These are phyloP conservation scores for Myxozyma monticola DNA, from an alignment of 805 yeast species.

Conservation along the genomic window DNA sequence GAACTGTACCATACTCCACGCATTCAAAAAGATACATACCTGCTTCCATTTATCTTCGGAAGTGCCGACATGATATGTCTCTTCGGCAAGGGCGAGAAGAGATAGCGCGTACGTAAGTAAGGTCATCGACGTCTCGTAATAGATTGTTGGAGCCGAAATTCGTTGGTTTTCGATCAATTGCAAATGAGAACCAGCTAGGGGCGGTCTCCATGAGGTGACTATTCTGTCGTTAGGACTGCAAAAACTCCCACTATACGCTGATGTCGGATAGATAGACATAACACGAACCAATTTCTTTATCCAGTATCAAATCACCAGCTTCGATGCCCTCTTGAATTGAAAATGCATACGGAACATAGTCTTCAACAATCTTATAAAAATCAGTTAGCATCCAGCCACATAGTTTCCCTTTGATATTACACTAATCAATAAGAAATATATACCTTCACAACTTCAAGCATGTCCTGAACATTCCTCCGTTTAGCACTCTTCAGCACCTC, in stretches of 20 bases:
- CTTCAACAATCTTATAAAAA: slow-evolving; percentile 31
- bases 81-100: slow-evolving; percentile 23
- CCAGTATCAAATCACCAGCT: slow-evolving; percentile 23
- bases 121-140: slow-evolving; percentile 26
- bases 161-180: slow-evolving; percentile 20
- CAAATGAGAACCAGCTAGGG: slow-evolving; percentile 21
- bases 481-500: slow-evolving; percentile 37
- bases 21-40: slow-evolving; percentile 3
- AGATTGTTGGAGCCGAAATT: slow-evolving; percentile 21
- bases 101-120: slow-evolving; percentile 25
- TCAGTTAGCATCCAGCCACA: not conserved
- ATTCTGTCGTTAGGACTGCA: not conserved
- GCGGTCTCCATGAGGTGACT: slow-evolving; percentile 36
- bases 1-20: not conserved
- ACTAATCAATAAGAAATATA: not conserved
- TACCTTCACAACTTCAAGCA: slow-evolving; percentile 33
- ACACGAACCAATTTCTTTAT: slow-evolving; percentile 25
- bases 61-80: slow-evolving; percentile 8
- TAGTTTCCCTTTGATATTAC: not conserved
- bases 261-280: not conserved
- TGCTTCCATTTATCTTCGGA: slow-evolving; percentile 29
- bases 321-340: slow-evolving; percentile 31
- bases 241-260: not conserved
- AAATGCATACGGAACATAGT: slow-evolving; percentile 34
- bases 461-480: slow-evolving; percentile 31